Conservation (phyloP, 305 asterid genomes). For the Solanum aculeatissimum region DNA sequence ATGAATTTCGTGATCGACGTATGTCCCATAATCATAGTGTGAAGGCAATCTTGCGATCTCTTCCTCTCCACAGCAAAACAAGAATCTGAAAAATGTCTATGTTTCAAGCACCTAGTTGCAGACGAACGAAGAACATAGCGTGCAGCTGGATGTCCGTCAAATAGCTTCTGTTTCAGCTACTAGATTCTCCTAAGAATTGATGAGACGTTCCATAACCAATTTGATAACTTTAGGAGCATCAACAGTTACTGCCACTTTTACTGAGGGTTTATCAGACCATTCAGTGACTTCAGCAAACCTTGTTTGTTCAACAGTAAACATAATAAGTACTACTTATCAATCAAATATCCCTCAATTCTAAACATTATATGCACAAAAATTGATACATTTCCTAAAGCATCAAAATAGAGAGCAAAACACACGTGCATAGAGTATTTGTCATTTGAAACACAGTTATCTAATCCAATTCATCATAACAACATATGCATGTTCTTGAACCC, state of each 20-base stretch:
- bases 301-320: slow-evolving; percentile 1
- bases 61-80: background rate
- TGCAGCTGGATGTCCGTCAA: background rate
- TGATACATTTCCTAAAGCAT: background rate
- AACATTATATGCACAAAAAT: background rate
- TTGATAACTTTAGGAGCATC: slow-evolving; percentile 70
- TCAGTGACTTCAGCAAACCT: slow-evolving; percentile 76
- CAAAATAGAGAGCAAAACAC: background rate
- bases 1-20: background rate
- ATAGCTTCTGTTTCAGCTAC: background rate
- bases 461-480: background rate
- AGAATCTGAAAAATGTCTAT: background rate
- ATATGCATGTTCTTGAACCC: background rate
- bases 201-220: slow-evolving; percentile 81
- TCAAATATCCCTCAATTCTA: background rate
- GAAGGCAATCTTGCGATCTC: background rate
- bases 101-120: background rate
- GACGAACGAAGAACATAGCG: background rate
- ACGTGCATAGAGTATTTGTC: background rate
- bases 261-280: slow-evolving; percentile 76
- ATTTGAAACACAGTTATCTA: background rate
- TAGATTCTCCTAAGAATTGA: slow-evolving; percentile 21
- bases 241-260: slow-evolving; percentile 89
- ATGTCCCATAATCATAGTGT: background rate
- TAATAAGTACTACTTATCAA: background rate